These are phyloP conservation scores for Pyrenopolyporus hunteri DNA, from an alignment of 495 filamentous ascomycete species.

Conservation along the genomic window DNA sequence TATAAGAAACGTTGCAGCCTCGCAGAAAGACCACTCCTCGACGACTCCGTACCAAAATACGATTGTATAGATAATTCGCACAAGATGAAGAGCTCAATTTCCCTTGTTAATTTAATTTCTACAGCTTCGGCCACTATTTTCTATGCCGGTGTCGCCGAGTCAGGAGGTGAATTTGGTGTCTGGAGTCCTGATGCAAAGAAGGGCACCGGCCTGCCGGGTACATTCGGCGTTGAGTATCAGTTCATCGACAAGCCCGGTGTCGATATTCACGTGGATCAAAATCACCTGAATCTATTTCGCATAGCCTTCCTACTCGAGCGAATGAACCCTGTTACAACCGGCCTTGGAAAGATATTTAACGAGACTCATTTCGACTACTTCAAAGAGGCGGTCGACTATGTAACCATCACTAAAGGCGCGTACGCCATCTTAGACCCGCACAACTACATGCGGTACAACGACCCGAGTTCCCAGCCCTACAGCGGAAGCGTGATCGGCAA, in stretches of 20 bases:
- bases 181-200: constrained; percentile 46
- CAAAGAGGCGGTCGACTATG: constrained; percentile 58
- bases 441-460: constrained; percentile 63
- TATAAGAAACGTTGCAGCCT: constrained; percentile 18
- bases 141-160: constrained; percentile 61
- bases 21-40: background rate
- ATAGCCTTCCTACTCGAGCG: constrained; percentile 61
- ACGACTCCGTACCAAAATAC: background rate
- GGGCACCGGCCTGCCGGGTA: constrained; percentile 56
- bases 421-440: constrained; percentile 61
- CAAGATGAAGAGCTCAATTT: constrained; percentile 43
- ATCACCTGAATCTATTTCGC: constrained; percentile 58
- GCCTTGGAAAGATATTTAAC: constrained; percentile 59
- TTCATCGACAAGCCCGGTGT: constrained; percentile 56
- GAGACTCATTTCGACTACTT: constrained; percentile 58
- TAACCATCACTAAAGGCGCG: constrained; percentile 56
- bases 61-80: background rate
- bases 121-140: constrained; percentile 55
- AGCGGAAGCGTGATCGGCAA: constrained; percentile 59
- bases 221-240: constrained; percentile 57
- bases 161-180: constrained; percentile 59
- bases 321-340: constrained; percentile 56
- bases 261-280: constrained; percentile 54
- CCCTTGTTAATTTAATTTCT: constrained; percentile 41
- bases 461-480: constrained; percentile 57